Evolutionary conservation across 1,284 basidiomycete genomes (phyloP), one percentile per base, ranked within the genome.

Genomic region (Wolfiporia cocos): DNA sequence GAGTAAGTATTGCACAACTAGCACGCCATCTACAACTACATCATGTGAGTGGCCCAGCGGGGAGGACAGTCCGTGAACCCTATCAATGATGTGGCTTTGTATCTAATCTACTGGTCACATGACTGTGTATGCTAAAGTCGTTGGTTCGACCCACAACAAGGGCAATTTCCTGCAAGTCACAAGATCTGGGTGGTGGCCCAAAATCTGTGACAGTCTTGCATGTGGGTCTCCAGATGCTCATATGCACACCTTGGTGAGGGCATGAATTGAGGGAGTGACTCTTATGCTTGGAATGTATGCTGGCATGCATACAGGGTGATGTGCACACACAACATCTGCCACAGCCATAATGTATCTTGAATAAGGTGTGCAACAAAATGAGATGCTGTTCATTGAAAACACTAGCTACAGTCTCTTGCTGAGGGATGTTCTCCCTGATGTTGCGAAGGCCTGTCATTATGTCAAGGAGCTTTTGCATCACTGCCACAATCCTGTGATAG

Each of bases 181-280:
- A n/a, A n/a, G n/a, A n/a, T n/a, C n/a, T n/a, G n/a, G n/a, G n/a
- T n/a, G n/a, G n/a, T n/a, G n/a, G n/a, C n/a, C n/a, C n/a, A n/a
- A n/a, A n/a, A n/a, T n/a, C n/a, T n/a, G n/a, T n/a, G n/a, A n/a
- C n/a, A n/a, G n/a, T n/a, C n/a, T n/a, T 65, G 62, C 17, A 73
- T 59, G 28, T 64, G 59, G 1, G 49, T 50, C 39, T 68, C 61
- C 1, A 75, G 58, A 4, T 51, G 53, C 7, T 54, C 49, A 15
- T 70, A 56, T 17, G 74, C 70, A 44, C 67, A 61, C 7, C 69
- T 59, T 4, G 66, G 59, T 2, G 71, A 75, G 2, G 74, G 73
- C 4, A 76, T 58, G 48, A 73, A 74, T 49, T 76, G 72, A 0
- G 73, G 72, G 3, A 76, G 62, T 3, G 70, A 66, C 44, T 71